Percentiles rank a stretch among this genome's conserved stretches.
These are phyloP conservation scores for Abelmoschus esculentus DNA, from an alignment of 345 rosid species.

Conservation along the genomic window DNA sequence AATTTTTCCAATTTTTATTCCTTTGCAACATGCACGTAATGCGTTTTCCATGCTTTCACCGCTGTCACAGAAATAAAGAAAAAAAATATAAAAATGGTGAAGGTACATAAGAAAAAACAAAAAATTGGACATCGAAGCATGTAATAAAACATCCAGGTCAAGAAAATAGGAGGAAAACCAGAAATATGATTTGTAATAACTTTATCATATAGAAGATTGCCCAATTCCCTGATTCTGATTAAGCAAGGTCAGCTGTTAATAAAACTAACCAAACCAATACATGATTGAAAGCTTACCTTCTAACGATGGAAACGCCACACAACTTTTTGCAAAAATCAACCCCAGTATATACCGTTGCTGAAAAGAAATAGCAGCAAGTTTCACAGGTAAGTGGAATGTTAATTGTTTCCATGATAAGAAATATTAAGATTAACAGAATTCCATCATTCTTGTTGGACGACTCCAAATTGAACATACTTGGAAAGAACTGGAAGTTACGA, in stretches of 20 bases:
- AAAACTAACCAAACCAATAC: conserved; percentile 23
- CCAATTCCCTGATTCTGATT: conserved; percentile 1
- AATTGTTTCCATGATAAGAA: neutral
- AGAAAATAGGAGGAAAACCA: neutral
- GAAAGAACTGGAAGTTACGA: neutral
- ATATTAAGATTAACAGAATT: neutral
- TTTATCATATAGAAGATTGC: neutral
- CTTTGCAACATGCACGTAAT: conserved; percentile 93
- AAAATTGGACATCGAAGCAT: neutral
- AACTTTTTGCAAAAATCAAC: conserved; percentile 98
- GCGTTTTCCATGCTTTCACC: conserved; percentile 99
- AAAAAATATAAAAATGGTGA: neutral
- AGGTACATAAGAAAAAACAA: neutral
- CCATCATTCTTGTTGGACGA: neutral
- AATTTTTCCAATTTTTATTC: conserved; percentile 96
- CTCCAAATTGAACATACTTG: neutral
- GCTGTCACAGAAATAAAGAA: conserved; percentile 28
- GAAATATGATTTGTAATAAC: too few relatives aligned
- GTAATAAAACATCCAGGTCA: neutral
- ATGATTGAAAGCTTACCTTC: conserved; percentile 68
- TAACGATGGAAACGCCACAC: conserved; percentile 91
- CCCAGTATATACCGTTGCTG: conserved; percentile 78
- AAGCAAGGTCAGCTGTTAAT: neutral
- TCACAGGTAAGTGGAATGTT: neutral
- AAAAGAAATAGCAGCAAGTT: conserved; percentile 14